Evolutionary conservation across 2,329 filamentous ascomycete genomes (phyloP).

Genomic region (Aureobasidium sp.): DNA sequence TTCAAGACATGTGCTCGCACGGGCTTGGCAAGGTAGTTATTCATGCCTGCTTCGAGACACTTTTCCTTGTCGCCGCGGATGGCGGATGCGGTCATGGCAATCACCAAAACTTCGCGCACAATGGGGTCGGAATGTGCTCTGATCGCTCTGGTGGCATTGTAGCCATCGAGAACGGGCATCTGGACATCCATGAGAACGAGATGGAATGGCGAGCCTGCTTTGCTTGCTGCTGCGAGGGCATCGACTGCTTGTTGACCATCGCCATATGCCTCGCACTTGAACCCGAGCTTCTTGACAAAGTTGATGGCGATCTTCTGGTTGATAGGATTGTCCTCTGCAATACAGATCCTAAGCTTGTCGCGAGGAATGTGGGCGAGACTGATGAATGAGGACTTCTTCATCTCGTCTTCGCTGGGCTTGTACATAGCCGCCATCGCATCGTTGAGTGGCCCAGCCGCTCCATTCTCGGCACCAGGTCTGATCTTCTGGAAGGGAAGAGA

Average conservation of each 20-base stretch:
- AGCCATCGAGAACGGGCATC: slow-evolving; percentile 90
- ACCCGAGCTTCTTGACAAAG: slow-evolving; percentile 79
- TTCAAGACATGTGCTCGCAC: slow-evolving; percentile 84
- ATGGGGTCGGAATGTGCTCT: slow-evolving; percentile 68
- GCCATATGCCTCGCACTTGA: slow-evolving; percentile 80
- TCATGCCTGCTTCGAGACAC: slow-evolving; percentile 93
- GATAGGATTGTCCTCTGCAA: slow-evolving; percentile 91
- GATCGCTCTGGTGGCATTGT: slow-evolving; percentile 80
- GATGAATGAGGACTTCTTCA: slow-evolving; percentile 32
- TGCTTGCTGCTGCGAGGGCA: slow-evolving; percentile 66
- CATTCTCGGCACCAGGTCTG: slow-evolving; percentile 40
- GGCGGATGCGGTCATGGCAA: slow-evolving; percentile 93
- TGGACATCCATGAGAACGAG: slow-evolving; percentile 93
- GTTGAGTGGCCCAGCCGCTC: slow-evolving; percentile 37
- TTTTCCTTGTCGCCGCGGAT: slow-evolving; percentile 94
- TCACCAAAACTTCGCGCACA: slow-evolving; percentile 79
- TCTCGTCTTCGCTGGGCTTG: slow-evolving; percentile 30
- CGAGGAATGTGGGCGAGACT: slow-evolving; percentile 69
- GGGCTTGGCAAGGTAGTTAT: slow-evolving; percentile 92
- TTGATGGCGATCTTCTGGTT: slow-evolving; percentile 92
- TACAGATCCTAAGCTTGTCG: slow-evolving; percentile 76
- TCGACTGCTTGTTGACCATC: slow-evolving; percentile 86
- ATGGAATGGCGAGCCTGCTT: slow-evolving; percentile 72
- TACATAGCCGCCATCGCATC: slow-evolving; percentile 48
- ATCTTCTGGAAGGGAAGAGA: slow-evolving; percentile 81